Evolutionary conservation across 768 basidiomycete genomes (phyloP), one percentile per base, ranked within the genome.

Genomic region (Gloeophyllum trabeum): DNA sequence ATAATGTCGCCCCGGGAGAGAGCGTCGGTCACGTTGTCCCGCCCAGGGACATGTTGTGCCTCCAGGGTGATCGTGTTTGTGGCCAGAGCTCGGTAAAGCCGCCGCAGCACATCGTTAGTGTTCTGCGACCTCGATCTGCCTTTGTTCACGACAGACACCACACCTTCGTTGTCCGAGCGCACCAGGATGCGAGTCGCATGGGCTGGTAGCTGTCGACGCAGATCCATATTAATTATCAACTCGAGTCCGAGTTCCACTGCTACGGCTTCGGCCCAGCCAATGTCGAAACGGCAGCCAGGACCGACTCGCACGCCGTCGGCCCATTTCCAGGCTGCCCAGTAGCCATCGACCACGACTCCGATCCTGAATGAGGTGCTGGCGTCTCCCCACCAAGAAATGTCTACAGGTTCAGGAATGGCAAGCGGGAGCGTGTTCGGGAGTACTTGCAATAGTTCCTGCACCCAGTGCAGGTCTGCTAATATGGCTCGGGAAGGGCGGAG

Each of bases 241-340:
- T 26, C 47, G 0, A 63, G 39, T 1, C 61, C 61, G 0, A 68
- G 47, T 43, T 67, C 61, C 14, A 68, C 50, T 7, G 59, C 64
- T 0, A 63, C 54, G 2, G 59, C 58, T 42, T 67, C 64, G 20
- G 65, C 65, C 65, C 65, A 66, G 0, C 58, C 60, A 28, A 66
- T 66, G 48, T 63, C 55, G 55, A 34, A 50, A 0, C 39, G 14
- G n/a, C 43, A 22, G 0, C 42, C 16, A 1, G 58, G 62, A 0
- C 63, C 61, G 1, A 62, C 60, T 0, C 12, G 6, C n/a, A 61
- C 47, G 0, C 59, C 61, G 5, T 45, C 42, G 0, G 57, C 53
- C 51, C 52, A 62, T 0, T 18, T 4, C 63, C 62, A 65, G 0
- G 48, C 55, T 2, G 42, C 58, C 58, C 57, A 67, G 18, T 35